Evolutionary conservation across 331 rosid genomes (phyloP).

Genomic region (Arachis monticola): DNA sequence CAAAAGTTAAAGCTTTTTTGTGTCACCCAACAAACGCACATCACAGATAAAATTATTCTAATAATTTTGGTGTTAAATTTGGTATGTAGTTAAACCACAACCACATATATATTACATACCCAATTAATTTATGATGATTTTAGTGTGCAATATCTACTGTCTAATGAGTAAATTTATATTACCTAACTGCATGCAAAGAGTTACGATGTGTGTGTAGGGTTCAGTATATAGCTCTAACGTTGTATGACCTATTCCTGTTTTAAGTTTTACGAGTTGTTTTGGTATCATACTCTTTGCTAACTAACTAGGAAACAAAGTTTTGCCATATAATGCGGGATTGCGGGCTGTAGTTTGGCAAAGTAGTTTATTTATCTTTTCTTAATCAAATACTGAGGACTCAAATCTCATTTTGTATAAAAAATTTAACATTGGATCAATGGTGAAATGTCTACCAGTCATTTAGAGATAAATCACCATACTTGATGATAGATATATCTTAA

Average conservation of each 20-base stretch:
- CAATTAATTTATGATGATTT: background rate
- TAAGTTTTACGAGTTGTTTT: background rate
- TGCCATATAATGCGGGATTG: no score
- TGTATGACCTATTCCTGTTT: background rate
- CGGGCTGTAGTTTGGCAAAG: no score
- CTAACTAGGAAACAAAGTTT: background rate
- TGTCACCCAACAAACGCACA: slow-evolving; percentile 44
- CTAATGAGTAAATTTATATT: background rate
- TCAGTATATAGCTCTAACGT: background rate
- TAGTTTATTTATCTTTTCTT: no score
- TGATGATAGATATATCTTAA: no score
- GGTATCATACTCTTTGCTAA: background rate
- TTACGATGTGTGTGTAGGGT: background rate
- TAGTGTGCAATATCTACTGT: background rate
- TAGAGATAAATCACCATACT: no score
- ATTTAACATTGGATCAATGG: no score
- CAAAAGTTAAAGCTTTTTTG: slow-evolving; percentile 31
- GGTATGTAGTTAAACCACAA: no score
- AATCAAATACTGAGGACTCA: no score
- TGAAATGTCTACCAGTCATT: no score
- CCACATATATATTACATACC: no score
- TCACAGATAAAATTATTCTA: slow-evolving; percentile 17
- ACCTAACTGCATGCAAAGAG: background rate
- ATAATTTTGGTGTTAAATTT: no score
- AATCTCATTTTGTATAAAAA: no score